Conservation (phyloP, 495 filamentous ascomycete genomes). For the Aspergillus hancockii region DNA sequence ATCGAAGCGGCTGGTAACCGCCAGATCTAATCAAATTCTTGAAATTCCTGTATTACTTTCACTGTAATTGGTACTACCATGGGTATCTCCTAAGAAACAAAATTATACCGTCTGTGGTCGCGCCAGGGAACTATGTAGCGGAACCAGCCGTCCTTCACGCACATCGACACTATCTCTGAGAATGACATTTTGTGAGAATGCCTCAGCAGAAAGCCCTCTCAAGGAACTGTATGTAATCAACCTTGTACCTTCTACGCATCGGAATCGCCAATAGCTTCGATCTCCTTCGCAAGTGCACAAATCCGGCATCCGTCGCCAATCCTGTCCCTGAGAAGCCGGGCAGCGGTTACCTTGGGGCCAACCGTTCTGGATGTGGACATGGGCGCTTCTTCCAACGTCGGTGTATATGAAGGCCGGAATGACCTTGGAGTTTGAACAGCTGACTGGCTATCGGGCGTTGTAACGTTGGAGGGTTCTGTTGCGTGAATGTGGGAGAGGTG, state of each 20-base stretch:
- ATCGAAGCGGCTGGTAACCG: constrained; percentile 6
- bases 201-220: not conserved
- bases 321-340: constrained; percentile 71
- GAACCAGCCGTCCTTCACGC: constrained; percentile 12
- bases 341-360: constrained; percentile 86
- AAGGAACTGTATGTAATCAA: constrained; percentile 1
- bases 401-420: constrained; percentile 26
- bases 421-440: constrained; percentile 35
- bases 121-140: constrained; percentile 13
- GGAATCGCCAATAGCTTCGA: constrained; percentile 36
- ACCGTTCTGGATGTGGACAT: constrained; percentile 58
- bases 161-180: constrained; percentile 1
- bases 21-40: constrained; percentile 17
- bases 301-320: constrained; percentile 72
- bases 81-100: constrained; percentile 36
- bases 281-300: constrained; percentile 50
- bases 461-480: constrained; percentile 32
- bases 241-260: constrained; percentile 16
- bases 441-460: constrained; percentile 21
- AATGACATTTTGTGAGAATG: constrained; percentile 7
- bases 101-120: constrained; percentile 17
- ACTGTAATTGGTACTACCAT: constrained; percentile 20
- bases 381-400: constrained; percentile 21
- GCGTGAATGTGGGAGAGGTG: constrained; percentile 76
- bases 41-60: constrained; percentile 5